Evolutionary conservation across 202 grass and related monocot species (phyloP).

Genomic region (Setaria italica): DNA sequence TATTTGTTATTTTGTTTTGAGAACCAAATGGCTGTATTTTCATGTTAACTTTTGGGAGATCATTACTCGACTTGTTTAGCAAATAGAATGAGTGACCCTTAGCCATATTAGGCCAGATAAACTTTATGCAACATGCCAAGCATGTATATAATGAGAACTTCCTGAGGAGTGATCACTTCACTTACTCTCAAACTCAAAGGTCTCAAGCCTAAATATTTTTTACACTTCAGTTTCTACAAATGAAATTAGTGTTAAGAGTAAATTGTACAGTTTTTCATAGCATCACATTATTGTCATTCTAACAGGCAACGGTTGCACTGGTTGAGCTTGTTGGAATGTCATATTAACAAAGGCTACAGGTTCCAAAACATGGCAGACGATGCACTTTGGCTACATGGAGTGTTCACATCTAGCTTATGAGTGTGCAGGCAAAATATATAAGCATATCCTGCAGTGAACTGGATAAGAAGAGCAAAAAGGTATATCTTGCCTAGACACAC

Average conservation of each 20-base stretch:
- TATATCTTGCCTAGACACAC: slow-evolving; percentile 43
- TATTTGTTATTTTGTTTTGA: slow-evolving; percentile 7
- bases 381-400: neutral
- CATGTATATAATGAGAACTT: neutral
- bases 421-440: slow-evolving; percentile 22
- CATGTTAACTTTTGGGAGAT: slow-evolving; percentile 10
- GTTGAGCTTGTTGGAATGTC: neutral
- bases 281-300: neutral
- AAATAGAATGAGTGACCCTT: slow-evolving; percentile 27
- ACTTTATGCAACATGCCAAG: neutral
- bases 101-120: slow-evolving; percentile 13
- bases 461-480: slow-evolving; percentile 19
- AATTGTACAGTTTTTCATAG: neutral
- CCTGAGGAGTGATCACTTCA: neutral
- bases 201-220: neutral
- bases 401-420: neutral
- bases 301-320: neutral
- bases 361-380: neutral
- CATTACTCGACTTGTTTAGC: slow-evolving; percentile 4
- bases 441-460: neutral
- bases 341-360: slow-evolving; percentile 20
- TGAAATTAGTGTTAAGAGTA: neutral
- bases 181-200: neutral
- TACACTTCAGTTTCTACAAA: neutral
- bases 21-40: neutral